phyloP scores from a whole-genome alignment of 2,329 filamentous ascomycete species.

The Claviceps spartinae region DNA sequence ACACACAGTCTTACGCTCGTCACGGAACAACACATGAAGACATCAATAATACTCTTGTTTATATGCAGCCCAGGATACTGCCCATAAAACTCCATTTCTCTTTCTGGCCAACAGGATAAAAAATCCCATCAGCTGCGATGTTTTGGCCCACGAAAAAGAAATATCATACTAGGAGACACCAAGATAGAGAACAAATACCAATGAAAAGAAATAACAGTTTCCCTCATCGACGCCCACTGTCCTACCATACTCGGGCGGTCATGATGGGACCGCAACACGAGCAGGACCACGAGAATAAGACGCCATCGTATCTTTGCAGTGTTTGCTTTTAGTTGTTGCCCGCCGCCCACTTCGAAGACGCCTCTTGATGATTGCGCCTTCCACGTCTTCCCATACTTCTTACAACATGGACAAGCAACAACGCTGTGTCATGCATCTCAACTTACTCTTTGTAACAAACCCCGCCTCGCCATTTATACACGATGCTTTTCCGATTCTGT shows the following conservation, averaged over 20 bases:
- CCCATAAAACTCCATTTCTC: not conserved
- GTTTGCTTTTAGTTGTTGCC: not conserved
- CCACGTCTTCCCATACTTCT: not conserved
- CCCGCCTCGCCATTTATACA: conserved; percentile 15
- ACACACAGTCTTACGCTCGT: too few species aligned
- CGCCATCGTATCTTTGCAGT: not conserved
- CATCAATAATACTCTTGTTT: not conserved
- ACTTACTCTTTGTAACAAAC: not conserved
- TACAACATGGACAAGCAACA: not conserved
- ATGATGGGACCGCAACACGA: not conserved
- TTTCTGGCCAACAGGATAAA: not conserved
- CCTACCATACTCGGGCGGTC: not conserved
- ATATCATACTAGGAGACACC: not conserved
- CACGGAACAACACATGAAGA: not conserved
- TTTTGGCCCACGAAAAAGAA: not conserved
- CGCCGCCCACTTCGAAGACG: not conserved
- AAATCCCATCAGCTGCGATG: not conserved
- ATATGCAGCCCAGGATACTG: conserved; percentile 1
- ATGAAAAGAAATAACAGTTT: not conserved
- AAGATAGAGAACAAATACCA: not conserved
- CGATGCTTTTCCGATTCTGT: conserved; percentile 33
- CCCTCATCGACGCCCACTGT: not conserved
- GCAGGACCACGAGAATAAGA: not conserved
- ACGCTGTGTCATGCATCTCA: not conserved
- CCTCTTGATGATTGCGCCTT: not conserved